These are phyloP conservation scores for Suhomyces sp. DNA, from an alignment of 805 yeast genomes.

Conservation along the genomic window DNA sequence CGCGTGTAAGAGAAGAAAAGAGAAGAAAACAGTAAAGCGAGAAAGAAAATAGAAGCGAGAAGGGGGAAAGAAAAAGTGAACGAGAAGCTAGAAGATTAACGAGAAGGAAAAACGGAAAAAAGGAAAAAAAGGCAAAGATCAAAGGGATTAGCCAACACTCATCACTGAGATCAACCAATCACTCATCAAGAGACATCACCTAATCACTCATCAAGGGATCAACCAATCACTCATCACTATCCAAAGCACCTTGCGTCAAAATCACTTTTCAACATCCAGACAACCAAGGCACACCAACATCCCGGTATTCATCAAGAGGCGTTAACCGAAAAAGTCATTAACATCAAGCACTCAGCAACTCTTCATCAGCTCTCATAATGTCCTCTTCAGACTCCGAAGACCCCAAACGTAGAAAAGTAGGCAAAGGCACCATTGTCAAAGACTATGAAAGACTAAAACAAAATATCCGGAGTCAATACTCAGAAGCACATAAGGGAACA, in stretches of 20 bases:
- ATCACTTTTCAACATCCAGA: too few species aligned
- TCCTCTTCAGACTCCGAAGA: not conserved
- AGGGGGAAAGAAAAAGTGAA: not conserved
- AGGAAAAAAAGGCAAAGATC: too few species aligned
- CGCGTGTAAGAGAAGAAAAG: not conserved
- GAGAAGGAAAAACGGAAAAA: not conserved
- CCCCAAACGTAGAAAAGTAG: slow-evolving; percentile 3
- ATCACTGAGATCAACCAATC: too few species aligned
- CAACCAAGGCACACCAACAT: too few species aligned
- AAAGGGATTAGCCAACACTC: too few species aligned
- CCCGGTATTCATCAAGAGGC: too few species aligned
- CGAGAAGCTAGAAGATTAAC: not conserved
- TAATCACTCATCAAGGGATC: too few species aligned
- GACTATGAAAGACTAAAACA: slow-evolving; percentile 29
- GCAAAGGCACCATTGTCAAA: slow-evolving; percentile 13
- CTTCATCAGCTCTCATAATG: not conserved
- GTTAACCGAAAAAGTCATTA: too few species aligned
- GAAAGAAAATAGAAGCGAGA: not conserved
- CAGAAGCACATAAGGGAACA: slow-evolving; percentile 55
- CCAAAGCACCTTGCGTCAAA: too few species aligned
- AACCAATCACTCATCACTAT: too few species aligned
- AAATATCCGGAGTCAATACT: slow-evolving; percentile 35
- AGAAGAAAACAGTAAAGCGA: not conserved
- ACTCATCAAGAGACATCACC: too few species aligned
- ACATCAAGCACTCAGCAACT: not conserved